Conservation (phyloP, 495 filamentous ascomycete species). For the Penicillium roqueforti region DNA sequence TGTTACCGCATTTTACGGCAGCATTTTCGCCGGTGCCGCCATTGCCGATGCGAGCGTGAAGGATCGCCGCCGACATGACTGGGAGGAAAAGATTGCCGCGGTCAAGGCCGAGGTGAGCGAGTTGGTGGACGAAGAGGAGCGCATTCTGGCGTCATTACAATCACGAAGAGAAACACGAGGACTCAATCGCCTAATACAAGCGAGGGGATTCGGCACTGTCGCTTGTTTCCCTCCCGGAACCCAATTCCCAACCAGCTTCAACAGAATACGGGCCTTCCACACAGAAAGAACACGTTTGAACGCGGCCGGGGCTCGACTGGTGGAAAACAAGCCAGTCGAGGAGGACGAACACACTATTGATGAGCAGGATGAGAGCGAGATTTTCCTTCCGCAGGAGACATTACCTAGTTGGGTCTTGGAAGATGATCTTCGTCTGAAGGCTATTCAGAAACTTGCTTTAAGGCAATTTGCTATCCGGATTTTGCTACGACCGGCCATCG, state of each 20-base stretch:
- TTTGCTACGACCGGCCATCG: conserved; percentile 37
- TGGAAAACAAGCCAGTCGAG: conserved; percentile 3
- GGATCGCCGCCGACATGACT: conserved; percentile 55
- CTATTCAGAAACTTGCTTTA: conserved; percentile 39
- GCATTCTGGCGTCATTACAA: conserved; percentile 29
- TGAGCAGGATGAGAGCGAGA: conserved; percentile 14
- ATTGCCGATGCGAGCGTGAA: conserved; percentile 62
- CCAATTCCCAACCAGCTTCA: conserved; percentile 9
- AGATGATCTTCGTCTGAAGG: conserved; percentile 36
- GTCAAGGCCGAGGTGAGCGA: conserved; percentile 44
- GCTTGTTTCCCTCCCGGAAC: conserved; percentile 5
- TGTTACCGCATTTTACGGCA: conserved; percentile 66
- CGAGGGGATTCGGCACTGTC: conserved; percentile 23
- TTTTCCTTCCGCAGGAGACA: conserved; percentile 19
- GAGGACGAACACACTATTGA: conserved; percentile 9
- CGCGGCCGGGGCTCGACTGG: conserved; percentile 6
- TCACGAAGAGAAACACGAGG: conserved; percentile 21
- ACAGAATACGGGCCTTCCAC: conserved; percentile 22
- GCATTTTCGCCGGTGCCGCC: conserved; percentile 68
- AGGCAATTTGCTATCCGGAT: conserved; percentile 44
- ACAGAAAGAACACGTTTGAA: conserved; percentile 14
- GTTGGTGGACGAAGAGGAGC: conserved; percentile 41
- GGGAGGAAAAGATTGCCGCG: conserved; percentile 54
- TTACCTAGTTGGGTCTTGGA: conserved; percentile 28
- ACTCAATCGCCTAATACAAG: conserved; percentile 21